Evolutionary conservation across 2,329 filamentous ascomycete species (phyloP).

Genomic region (Neonectria magnoliae): DNA sequence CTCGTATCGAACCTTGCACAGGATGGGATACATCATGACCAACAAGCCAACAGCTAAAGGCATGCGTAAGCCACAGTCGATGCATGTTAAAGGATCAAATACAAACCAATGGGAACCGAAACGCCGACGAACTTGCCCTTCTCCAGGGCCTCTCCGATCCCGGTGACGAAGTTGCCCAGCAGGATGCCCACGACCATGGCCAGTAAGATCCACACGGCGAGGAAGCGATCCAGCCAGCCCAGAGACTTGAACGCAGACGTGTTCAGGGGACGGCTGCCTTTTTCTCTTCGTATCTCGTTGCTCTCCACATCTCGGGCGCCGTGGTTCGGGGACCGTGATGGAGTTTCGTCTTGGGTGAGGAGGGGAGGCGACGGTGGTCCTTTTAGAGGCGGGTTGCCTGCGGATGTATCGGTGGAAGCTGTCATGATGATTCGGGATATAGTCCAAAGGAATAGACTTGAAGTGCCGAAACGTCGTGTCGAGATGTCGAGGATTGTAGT

Average conservation of each 20-base stretch:
- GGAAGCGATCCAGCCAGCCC: slow-evolving; percentile 69
- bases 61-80: background rate
- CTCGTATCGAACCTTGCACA: slow-evolving; percentile 87
- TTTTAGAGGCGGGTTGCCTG: background rate
- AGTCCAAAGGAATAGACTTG: background rate
- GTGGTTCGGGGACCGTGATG: background rate
- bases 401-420: background rate
- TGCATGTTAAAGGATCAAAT: too few species aligned
- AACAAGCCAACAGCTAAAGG: slow-evolving; percentile 76
- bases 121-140: slow-evolving; percentile 77
- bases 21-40: slow-evolving; percentile 94
- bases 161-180: slow-evolving; percentile 78
- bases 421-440: background rate
- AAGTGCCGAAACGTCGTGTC: too few species aligned
- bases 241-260: slow-evolving; percentile 63
- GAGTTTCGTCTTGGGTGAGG: background rate
- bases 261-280: background rate
- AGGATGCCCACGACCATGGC: slow-evolving; percentile 81
- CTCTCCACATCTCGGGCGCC: slow-evolving; percentile 21
- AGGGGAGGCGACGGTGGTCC: background rate
- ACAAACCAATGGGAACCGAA: slow-evolving; percentile 71
- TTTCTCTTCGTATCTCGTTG: background rate
- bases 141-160: slow-evolving; percentile 69
- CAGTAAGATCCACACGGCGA: slow-evolving; percentile 79
- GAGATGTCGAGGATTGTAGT: background rate